Percentiles rank a stretch among this genome's conserved stretches.
Conservation (phyloP, 306 rosid genomes). For the Clitoria ternatea region DNA sequence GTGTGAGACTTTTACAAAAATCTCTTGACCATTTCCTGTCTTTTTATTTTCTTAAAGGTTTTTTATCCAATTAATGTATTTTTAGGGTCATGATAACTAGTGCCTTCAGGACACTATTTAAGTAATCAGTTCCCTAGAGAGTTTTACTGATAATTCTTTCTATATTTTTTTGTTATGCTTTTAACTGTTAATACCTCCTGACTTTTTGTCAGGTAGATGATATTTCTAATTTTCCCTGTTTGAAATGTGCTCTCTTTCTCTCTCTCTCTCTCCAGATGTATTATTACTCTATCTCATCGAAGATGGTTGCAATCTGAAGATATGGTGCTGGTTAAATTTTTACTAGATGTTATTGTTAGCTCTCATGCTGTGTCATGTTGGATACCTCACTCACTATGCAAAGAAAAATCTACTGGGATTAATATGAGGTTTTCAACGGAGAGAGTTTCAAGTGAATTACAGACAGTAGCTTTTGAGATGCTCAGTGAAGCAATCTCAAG, state of each 20-base stretch:
- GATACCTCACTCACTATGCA: conserved; percentile 27
- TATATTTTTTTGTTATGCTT: not conserved
- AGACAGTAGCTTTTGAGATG: conserved; percentile 60
- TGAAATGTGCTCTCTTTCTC: conserved; percentile 14
- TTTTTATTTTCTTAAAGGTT: not conserved
- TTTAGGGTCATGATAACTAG: too few relatives aligned
- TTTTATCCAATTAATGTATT: too few relatives aligned
- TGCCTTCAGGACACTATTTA: too few relatives aligned
- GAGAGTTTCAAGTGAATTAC: conserved; percentile 60
- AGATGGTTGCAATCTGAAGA: conserved; percentile 54
- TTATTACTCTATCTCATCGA: conserved; percentile 39
- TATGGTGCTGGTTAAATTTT: conserved; percentile 56
- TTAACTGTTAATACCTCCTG: not conserved
- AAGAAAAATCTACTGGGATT: conserved; percentile 33
- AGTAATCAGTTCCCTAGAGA: too few relatives aligned
- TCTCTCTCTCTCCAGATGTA: conserved; percentile 45
- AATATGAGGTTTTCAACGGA: conserved; percentile 38
- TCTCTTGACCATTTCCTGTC: not conserved
- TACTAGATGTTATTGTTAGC: conserved; percentile 53
- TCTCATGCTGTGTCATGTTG: conserved; percentile 42
- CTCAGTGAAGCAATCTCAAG: conserved; percentile 72
- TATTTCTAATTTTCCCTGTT: conserved; percentile 13
- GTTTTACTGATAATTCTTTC: too few relatives aligned
- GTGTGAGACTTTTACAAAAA: not conserved
- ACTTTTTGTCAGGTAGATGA: conserved; percentile 3